Conservation (phyloP, 305 asterid species). For the Solanum hybrid region DNA sequence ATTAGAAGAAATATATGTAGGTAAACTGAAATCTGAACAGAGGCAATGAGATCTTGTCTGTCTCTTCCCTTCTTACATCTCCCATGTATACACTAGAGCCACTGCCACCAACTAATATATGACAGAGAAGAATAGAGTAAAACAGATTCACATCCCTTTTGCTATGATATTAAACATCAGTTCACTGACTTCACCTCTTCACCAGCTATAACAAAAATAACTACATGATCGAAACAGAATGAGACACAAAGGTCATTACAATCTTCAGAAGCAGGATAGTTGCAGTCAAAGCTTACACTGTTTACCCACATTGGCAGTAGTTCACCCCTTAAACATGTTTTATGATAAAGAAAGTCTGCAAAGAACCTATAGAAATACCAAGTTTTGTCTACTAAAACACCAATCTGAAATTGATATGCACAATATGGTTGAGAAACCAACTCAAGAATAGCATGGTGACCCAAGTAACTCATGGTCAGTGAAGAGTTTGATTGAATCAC, state of each 20-base stretch:
- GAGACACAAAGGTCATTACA: not conserved
- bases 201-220: not conserved
- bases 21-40: not conserved
- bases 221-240: not conserved
- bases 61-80: not conserved
- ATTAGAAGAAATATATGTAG: not conserved
- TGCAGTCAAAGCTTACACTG: not conserved
- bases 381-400: not conserved
- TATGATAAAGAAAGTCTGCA: not conserved
- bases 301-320: not conserved
- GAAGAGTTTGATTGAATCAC: not conserved
- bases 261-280: not conserved
- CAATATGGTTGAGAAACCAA: not conserved
- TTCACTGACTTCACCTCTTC: not conserved
- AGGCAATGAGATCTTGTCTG: not conserved
- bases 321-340: not conserved
- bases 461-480: not conserved
- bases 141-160: not conserved
- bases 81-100: not conserved
- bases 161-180: not conserved
- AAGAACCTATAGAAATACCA: not conserved
- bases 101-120: not conserved
- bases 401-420: not conserved
- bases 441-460: not conserved
- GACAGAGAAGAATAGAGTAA: not conserved